Base-by-base conservation (phyloP, 1,284 basidiomycete genomes). In the Sporisorium sorghi region DNA sequence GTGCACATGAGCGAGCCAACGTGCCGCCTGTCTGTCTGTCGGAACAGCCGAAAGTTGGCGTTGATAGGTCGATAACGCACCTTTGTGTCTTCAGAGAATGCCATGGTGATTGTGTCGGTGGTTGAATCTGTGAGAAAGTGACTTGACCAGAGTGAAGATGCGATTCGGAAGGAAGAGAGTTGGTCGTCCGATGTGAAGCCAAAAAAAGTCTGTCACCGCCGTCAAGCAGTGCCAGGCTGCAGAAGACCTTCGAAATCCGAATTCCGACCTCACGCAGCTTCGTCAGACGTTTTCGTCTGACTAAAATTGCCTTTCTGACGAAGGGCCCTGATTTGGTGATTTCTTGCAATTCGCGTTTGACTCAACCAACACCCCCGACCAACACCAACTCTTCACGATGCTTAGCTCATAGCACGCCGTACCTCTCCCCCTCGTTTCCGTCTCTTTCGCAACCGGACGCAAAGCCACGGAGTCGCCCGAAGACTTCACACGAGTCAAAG, bases 31-130 rank as follows among this genome's bases (percentile, higher is more conserved):
- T 30, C 9, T 37, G 12, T n/a, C 37, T 19, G 37, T 17, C 10
- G 37, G n/a, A 19, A 19, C 26, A 30, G 28, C 28, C n/a, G 46
- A n/a, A 28, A n/a, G 10, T 17, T 14, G 8, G 17, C 40, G 49
- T 19, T 44, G 21, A 35, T 14, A n/a, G 19, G 35, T 17, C 7
- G 17, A 9, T 19, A 1, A 67, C 77, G 32, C 48, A 78, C 80
- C 80, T 81, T 81, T 42, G 80, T 81, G 54, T 81, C 80, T 51
- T 81, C 80, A n/a, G 80, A 81, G 49, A 81, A 73, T 35, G 74
- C 70, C 78, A 81, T 78, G 46, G 23, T 70, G 58, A 52, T 17
- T 39, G 42, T 54, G 11, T 1, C 10, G 46, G 23, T 70, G 58
- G 48, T 17, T 39, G 42, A 49, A n/a, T 1, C 10, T 8, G n/a